Evolutionary conservation across 2,329 filamentous ascomycete genomes (phyloP), one percentile per base, ranked within the genome.

Genomic region (Ophiostoma fasciatum): DNA sequence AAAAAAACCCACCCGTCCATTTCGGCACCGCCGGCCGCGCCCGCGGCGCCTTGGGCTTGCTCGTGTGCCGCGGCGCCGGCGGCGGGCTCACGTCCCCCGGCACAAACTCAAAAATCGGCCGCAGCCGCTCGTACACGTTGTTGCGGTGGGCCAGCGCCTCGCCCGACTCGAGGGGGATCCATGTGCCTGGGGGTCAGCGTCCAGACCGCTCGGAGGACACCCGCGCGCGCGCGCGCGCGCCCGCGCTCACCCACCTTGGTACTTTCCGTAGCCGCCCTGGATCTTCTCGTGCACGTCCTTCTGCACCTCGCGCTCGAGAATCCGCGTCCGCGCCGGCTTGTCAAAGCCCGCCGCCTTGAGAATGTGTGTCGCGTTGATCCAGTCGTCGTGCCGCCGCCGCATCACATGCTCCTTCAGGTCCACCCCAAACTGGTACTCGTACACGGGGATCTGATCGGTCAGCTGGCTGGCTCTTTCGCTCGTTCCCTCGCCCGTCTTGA

Each of bases 321-420:
- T 96, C 44, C 90, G 74, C 28, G 90, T 98, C 53, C 90, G 71
- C 11, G 88, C 84, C 3, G 90, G 90, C 59, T 98, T 98, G 59
- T 98, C 90, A 52, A 94, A 94, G 38, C 88, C 88, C 43, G 90
- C 90, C 28, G 92, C 84, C 54, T 98, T 98, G 33, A 98, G 64
- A 41, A 98, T 96, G 54, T 98, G 90, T 36, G 90, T 98, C n/a
- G 90, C 90, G 65, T 98, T 98, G 62, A 98, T 90, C 85, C 88
- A 98, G 59, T 96, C 77, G 57, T 98, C 90, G 36, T 76, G 72
- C 41, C 88, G 77, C 34, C 90, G 75, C 56, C 90, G 80, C 90
- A 98, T 98, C 46, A 96, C 82, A 82, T 94, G 84, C 50, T 80
- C 72, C 53, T 79, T 77, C 22, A 76, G 53, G 53, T 92, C 84